Base-by-base conservation (phyloP, 2,329 filamentous ascomycete species). In the Chaetomium strumarium region DNA sequence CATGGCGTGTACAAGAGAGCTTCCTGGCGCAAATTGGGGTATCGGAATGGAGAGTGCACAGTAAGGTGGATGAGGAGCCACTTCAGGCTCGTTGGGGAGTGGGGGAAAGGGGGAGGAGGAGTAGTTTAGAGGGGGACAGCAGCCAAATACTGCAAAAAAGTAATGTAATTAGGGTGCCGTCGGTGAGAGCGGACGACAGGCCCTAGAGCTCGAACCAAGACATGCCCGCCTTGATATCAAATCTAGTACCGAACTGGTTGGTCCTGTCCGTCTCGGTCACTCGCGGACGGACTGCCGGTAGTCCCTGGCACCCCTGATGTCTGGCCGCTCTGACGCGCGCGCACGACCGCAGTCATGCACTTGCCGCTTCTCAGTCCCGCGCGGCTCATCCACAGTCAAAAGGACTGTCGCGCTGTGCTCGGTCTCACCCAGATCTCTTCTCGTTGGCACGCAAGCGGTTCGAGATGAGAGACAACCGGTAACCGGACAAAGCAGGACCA, bases 1-100 rank as follows among this genome's bases (percentile, higher is more conserved):
- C 78, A 81, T 81, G 50, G 59, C 48, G 53, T 40, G 50, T 37
- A 31, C 36, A 30, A 31, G 51, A 51, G 49, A 46, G 40, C 36
- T 46, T 49, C 50, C 51, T 47, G 37, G 38, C 42, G 48, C 54
- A 49, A 49, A 52, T 64, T 62, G 62, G 60, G 58, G 60, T 63
- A 60, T 61, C 52, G 51, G 51, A 55, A 55, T 47, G 53, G 58
- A 51, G 51, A 58, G 38, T 54, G 55, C 51, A 19, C 42, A 47
- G 50, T 43, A 49, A 29, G 30, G 42, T 37, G 42, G 54, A 51
- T 54, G 51, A 55, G 41, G 50, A 60, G 58, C 55, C 53, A 57
- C 53, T 30, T 37, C 42, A 56, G 53, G 59, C 57, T 46, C 54
- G 38, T 41, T 47, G 57, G 57, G 52, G 60, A 60, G 58, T 61